Percentiles rank a stretch among this genome's conserved stretches.
phyloP scores from a whole-genome alignment of 805 yeast genomes.

The Candida anglica region DNA sequence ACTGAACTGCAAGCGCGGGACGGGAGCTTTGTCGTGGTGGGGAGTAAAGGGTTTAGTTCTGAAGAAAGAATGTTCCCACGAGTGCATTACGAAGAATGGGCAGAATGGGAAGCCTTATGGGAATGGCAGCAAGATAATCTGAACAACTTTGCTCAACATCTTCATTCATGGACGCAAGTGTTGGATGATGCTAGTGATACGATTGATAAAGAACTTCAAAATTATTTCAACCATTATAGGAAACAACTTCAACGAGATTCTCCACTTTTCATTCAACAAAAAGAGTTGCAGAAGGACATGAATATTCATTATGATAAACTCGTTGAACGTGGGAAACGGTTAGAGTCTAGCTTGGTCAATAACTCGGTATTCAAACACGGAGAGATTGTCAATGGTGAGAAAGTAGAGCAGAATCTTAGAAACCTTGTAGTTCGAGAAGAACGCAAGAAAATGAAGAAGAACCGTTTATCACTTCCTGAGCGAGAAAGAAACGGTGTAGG shows the following conservation, averaged over 20 bases:
- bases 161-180: constrained; percentile 8
- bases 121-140: too few species aligned
- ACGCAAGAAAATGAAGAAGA: constrained; percentile 5
- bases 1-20: constrained; percentile 13
- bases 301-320: constrained; percentile 9
- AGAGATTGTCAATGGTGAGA: constrained; percentile 21
- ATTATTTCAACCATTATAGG: constrained; percentile 4
- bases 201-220: constrained; percentile 5
- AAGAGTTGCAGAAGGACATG: constrained; percentile 8
- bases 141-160: too few species aligned
- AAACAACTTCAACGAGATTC: constrained; percentile 4
- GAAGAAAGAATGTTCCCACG: constrained; percentile 25
- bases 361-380: constrained; percentile 29
- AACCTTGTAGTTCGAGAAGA: constrained; percentile 6
- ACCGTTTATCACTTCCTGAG: constrained; percentile 17
- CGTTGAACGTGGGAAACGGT: constrained; percentile 1
- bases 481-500: constrained; percentile 24
- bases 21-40: constrained; percentile 27
- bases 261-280: constrained; percentile 3
- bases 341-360: constrained; percentile 9
- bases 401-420: constrained; percentile 3
- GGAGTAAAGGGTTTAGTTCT: constrained; percentile 21
- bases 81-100: constrained; percentile 20
- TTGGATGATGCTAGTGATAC: constrained; percentile 7
- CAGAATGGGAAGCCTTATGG: constrained; percentile 31